phyloP scores from a whole-genome alignment of 2,329 filamentous ascomycete genomes.

The Stromatinia cepivora region DNA sequence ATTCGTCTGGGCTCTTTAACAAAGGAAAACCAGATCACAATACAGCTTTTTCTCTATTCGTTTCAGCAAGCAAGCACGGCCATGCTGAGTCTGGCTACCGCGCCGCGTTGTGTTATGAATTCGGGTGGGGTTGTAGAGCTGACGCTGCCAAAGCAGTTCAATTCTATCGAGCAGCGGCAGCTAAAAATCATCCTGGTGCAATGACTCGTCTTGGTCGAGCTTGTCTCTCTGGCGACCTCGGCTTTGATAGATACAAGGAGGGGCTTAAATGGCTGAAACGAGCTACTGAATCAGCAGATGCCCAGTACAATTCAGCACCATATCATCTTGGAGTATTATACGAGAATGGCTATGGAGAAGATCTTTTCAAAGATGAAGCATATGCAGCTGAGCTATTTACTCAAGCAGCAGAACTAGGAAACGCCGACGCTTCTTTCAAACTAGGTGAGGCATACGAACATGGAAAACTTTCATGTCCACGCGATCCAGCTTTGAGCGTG shows the following conservation, averaged over 20 bases:
- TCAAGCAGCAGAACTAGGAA: conserved; percentile 87
- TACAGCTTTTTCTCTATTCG: conserved; percentile 87
- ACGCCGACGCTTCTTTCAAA: conserved; percentile 80
- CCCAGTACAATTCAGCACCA: conserved; percentile 88
- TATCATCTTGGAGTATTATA: conserved; percentile 89
- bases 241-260: conserved; percentile 81
- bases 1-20: conserved; percentile 89
- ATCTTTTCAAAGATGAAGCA: conserved; percentile 85
- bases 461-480: conserved; percentile 80
- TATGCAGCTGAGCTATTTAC: conserved; percentile 95
- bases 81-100: conserved; percentile 96
- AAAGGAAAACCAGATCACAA: conserved; percentile 93
- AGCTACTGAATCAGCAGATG: conserved; percentile 83
- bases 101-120: conserved; percentile 92
- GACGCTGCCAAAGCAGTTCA: conserved; percentile 91
- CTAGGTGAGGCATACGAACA: conserved; percentile 98
- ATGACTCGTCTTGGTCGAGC: conserved; percentile 91
- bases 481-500: conserved; percentile 88
- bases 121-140: conserved; percentile 92
- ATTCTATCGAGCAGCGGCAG: conserved; percentile 85
- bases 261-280: conserved; percentile 96
- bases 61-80: conserved; percentile 92
- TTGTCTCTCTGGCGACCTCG: conserved; percentile 86
- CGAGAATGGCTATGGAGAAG: conserved; percentile 89
- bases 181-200: conserved; percentile 92